Evolutionary conservation across 2,329 filamentous ascomycete genomes (phyloP).

Genomic region (Ambrosiella cleistominuta): DNA sequence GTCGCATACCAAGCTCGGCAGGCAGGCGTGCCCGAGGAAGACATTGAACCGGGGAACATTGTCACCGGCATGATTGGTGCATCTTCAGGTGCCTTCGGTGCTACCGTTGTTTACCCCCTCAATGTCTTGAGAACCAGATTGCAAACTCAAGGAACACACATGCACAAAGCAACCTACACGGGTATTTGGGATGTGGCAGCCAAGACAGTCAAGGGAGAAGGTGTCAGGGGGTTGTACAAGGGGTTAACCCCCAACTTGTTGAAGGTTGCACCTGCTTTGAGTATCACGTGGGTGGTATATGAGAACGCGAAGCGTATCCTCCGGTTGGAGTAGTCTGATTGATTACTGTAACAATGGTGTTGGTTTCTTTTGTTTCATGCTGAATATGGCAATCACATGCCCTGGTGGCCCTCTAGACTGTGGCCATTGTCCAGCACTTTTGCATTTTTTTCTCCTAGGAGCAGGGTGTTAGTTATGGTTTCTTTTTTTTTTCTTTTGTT

Average conservation of each 20-base stretch:
- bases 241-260: slow-evolving; percentile 86
- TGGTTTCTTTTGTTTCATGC: background rate
- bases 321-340: slow-evolving; percentile 26
- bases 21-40: slow-evolving; percentile 61
- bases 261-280: slow-evolving; percentile 90
- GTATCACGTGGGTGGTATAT: slow-evolving; percentile 87
- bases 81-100: slow-evolving; percentile 77
- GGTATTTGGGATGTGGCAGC: slow-evolving; percentile 78
- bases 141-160: slow-evolving; percentile 85
- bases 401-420: too few species aligned
- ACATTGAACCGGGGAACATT: slow-evolving; percentile 65
- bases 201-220: slow-evolving; percentile 70
- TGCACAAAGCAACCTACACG: slow-evolving; percentile 78
- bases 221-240: slow-evolving; percentile 75
- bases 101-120: slow-evolving; percentile 84
- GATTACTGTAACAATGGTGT: background rate
- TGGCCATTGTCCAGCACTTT: too few species aligned
- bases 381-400: too few species aligned
- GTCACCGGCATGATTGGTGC: slow-evolving; percentile 79
- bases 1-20: slow-evolving; percentile 51
- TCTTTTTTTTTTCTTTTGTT: too few species aligned
- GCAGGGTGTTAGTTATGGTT: too few species aligned
- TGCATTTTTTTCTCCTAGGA: too few species aligned
- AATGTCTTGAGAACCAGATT: slow-evolving; percentile 83
- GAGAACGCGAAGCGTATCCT: slow-evolving; percentile 72